Conservation (phyloP, 2,329 filamentous ascomycete species). For the Zalaria sp. region DNA sequence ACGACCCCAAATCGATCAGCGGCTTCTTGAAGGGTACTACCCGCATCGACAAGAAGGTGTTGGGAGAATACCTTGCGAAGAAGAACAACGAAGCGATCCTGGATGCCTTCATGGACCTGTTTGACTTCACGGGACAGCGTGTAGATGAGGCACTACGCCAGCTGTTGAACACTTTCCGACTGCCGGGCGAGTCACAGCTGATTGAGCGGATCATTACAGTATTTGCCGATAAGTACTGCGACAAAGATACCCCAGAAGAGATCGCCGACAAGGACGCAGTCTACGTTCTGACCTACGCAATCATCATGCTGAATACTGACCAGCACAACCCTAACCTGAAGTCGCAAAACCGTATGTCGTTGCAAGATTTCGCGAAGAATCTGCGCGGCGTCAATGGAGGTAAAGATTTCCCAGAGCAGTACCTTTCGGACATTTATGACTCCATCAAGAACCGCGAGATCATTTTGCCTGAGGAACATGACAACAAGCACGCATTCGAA, state of each 20-base stretch:
- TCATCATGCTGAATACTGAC: conserved; percentile 96
- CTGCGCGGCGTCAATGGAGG: conserved; percentile 80
- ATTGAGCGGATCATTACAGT: conserved; percentile 85
- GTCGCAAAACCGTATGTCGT: conserved; percentile 65
- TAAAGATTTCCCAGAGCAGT: conserved; percentile 71
- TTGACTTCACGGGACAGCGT: conserved; percentile 74
- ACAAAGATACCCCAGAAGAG: conserved; percentile 52
- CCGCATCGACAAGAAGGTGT: conserved; percentile 73
- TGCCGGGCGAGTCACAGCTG: conserved; percentile 82
- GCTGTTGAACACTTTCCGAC: conserved; percentile 80
- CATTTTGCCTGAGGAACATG: conserved; percentile 91
- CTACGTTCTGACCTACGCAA: conserved; percentile 85
- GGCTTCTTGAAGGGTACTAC: conserved; percentile 77
- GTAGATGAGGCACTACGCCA: conserved; percentile 81
- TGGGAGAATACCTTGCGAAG: conserved; percentile 91
- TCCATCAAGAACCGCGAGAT: conserved; percentile 90
- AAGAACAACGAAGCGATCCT: conserved; percentile 75
- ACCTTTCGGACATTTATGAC: conserved; percentile 74
- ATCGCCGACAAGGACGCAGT: conserved; percentile 78
- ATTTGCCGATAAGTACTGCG: conserved; percentile 76
- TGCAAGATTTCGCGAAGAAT: conserved; percentile 72
- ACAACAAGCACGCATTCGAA: conserved; percentile 92
- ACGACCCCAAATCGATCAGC: conserved; percentile 66
- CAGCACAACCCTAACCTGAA: conserved; percentile 89
- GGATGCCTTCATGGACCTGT: conserved; percentile 69